Percentiles rank a stretch among this genome's conserved stretches.
Conservation (phyloP, 768 basidiomycete genomes). For the Xerocomus brunneocitrinus region DNA sequence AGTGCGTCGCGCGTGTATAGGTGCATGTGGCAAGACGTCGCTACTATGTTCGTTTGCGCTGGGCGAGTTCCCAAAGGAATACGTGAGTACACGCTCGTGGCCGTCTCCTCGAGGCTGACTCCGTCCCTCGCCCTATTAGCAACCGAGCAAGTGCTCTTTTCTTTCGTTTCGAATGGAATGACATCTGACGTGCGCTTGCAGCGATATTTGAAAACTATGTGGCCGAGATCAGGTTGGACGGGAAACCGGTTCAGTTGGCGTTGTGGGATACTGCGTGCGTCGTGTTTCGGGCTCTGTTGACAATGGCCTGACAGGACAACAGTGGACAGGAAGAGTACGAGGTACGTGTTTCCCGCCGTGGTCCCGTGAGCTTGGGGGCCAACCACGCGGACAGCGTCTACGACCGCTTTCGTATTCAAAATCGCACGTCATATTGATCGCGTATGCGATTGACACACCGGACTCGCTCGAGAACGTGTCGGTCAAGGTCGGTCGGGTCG, state of each 20-base stretch:
- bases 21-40: slow-evolving; percentile 96
- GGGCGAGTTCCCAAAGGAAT: slow-evolving; percentile 95
- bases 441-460: slow-evolving; percentile 92
- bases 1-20: slow-evolving; percentile 31
- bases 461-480: slow-evolving; percentile 96
- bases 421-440: slow-evolving; percentile 98
- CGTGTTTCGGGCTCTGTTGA: background rate
- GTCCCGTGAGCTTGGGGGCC: no score
- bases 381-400: slow-evolving; percentile 54
- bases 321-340: slow-evolving; percentile 99
- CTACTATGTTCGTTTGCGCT: slow-evolving; percentile 87
- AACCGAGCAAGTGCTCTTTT: slow-evolving; percentile 39
- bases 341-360: slow-evolving; percentile 35
- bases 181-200: slow-evolving; percentile 27
- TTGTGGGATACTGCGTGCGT: slow-evolving; percentile 99
- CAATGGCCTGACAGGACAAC: slow-evolving; percentile 1
- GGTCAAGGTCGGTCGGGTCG: slow-evolving; percentile 58
- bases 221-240: slow-evolving; percentile 95
- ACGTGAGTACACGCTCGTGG: slow-evolving; percentile 42
- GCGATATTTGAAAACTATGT: slow-evolving; percentile 99
- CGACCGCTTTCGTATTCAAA: slow-evolving; percentile 97
- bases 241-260: slow-evolving; percentile 94
- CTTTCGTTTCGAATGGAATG: background rate
- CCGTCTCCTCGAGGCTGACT: background rate
- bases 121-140: slow-evolving; percentile 23